Percentiles rank a stretch among this genome's conserved stretches.
These are phyloP conservation scores for Chlamydomonas eustigma DNA, from an alignment of 139 green algal genomes.

Conservation along the genomic window DNA sequence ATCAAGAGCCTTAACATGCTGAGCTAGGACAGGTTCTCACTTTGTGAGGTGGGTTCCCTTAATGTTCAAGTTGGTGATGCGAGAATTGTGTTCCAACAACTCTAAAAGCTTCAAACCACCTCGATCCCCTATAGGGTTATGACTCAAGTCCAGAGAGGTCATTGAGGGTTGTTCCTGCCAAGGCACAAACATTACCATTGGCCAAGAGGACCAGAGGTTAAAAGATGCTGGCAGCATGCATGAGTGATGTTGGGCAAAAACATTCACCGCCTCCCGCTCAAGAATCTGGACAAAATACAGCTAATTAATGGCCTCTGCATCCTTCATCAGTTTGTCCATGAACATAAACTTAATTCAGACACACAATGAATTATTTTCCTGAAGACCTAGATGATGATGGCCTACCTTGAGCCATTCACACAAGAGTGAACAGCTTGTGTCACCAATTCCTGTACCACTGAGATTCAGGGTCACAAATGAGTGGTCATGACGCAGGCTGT, in stretches of 20 bases:
- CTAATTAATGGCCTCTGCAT: too few species aligned
- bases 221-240: too few species aligned
- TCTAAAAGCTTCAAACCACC: conserved; percentile 12
- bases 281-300: too few species aligned
- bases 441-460: conserved; percentile 15
- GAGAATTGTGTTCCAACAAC: conserved; percentile 14
- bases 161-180: conserved; percentile 26
- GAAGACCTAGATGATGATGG: too few species aligned
- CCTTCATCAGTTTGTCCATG: too few species aligned
- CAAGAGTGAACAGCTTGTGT: conserved; percentile 14
- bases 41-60: neutral
- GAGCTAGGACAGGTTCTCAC: neutral
- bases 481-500: conserved; percentile 15
- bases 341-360: too few species aligned
- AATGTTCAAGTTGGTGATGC: conserved; percentile 9
- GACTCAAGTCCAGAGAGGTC: conserved; percentile 26
- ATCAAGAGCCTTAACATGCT: neutral
- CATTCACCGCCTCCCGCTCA: too few species aligned
- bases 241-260: too few species aligned
- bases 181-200: neutral
- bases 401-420: conserved; percentile 6
- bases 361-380: too few species aligned
- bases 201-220: too few species aligned
- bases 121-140: conserved; percentile 30
- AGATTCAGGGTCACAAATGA: conserved; percentile 19